Conservation (phyloP, 306 rosid species). For the Cucurbita ficifolia region DNA sequence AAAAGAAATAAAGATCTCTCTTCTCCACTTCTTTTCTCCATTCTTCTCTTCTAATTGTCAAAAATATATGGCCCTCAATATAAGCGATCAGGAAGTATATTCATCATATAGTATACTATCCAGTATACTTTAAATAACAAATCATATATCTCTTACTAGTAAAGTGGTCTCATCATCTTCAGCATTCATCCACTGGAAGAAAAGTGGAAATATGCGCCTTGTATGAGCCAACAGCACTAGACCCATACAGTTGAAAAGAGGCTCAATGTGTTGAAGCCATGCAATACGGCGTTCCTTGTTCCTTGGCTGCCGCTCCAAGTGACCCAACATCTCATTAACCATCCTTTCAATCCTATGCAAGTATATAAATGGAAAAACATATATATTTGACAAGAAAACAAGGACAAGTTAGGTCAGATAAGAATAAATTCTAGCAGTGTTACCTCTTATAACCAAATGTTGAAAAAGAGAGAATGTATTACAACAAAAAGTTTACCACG, state of each 20-base stretch:
- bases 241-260: conserved; percentile 49
- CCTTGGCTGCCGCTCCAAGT: conserved; percentile 87
- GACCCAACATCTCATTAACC: conserved; percentile 77
- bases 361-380: background rate
- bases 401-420: background rate
- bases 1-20: background rate
- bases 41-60: background rate
- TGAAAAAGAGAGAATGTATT: background rate
- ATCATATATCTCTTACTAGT: conserved; percentile 38
- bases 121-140: background rate
- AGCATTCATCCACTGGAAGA: conserved; percentile 81
- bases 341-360: conserved; percentile 65
- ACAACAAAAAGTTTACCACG: conserved; percentile 36
- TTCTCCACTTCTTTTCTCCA: background rate
- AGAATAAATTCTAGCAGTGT: background rate
- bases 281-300: conserved; percentile 73
- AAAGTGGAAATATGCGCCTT: conserved; percentile 74
- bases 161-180: conserved; percentile 74
- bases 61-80: background rate
- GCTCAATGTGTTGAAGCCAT: conserved; percentile 60
- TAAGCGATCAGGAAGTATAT: background rate
- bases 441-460: background rate
- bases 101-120: background rate
- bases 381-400: background rate
- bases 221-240: conserved; percentile 69